These are phyloP conservation scores for Diaporthe ilicicola DNA, from an alignment of 2,329 filamentous ascomycete genomes.

Conservation along the genomic window DNA sequence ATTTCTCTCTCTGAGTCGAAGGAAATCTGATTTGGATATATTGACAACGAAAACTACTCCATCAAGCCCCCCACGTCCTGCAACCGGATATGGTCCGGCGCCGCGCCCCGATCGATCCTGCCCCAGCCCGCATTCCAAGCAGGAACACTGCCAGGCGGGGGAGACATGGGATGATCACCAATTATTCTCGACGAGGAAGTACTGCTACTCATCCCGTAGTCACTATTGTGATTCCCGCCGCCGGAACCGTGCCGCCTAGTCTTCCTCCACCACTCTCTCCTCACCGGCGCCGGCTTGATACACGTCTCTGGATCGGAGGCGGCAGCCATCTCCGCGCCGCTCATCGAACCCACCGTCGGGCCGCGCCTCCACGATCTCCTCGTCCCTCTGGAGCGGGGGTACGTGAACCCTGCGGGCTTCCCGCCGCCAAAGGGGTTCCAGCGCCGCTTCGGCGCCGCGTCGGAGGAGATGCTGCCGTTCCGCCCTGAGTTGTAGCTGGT, in stretches of 20 bases:
- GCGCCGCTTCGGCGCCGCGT: conserved; percentile 35
- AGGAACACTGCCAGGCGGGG: conserved; percentile 41
- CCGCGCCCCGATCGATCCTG: conserved; percentile 45
- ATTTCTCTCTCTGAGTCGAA: neutral
- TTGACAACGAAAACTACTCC: conserved; percentile 27
- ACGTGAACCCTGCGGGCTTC: conserved; percentile 59
- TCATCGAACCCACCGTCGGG: conserved; percentile 52
- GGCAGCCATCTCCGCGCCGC: conserved; percentile 49
- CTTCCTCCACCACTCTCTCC: conserved; percentile 35
- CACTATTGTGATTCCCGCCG: conserved; percentile 26
- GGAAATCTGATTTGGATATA: neutral
- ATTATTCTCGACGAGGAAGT: conserved; percentile 33
- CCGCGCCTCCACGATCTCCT: conserved; percentile 42
- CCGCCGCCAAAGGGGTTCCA: conserved; percentile 61
- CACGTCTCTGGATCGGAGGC: conserved; percentile 35
- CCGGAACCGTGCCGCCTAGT: conserved; percentile 34
- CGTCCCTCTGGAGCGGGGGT: conserved; percentile 44
- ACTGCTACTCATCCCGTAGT: conserved; percentile 26
- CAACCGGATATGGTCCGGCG: conserved; percentile 46
- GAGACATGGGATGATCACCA: conserved; percentile 32
- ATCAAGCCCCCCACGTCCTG: conserved; percentile 49
- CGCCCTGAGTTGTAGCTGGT: conserved; percentile 64
- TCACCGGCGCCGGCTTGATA: conserved; percentile 30
- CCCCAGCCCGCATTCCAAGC: conserved; percentile 52
- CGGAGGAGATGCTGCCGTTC: conserved; percentile 56